Evolutionary conservation across 345 rosid genomes (phyloP).

Genomic region (Populus simonii): DNA sequence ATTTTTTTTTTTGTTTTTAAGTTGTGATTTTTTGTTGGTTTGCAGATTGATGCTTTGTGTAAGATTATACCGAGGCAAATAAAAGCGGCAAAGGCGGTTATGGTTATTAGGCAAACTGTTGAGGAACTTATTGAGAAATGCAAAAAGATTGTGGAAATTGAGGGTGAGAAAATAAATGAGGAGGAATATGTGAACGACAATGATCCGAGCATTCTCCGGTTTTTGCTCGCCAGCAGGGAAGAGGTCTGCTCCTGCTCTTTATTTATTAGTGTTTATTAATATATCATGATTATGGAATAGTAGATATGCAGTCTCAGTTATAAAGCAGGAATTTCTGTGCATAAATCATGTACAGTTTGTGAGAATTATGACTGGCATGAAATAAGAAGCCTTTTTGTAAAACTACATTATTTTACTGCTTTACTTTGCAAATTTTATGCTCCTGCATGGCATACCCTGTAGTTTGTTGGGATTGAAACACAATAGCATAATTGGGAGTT

Average conservation of each 20-base stretch:
- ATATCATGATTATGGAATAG: not conserved
- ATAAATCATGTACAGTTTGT: too few relatives aligned
- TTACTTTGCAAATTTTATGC: not conserved
- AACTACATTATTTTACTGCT: too few relatives aligned
- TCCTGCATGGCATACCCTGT: not conserved
- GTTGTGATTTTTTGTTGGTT: constrained; percentile 5
- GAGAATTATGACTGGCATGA: too few relatives aligned
- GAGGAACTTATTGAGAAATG: constrained; percentile 81
- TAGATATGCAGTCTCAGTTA: too few relatives aligned
- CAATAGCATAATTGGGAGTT: constrained; percentile 54
- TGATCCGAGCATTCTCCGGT: constrained; percentile 90
- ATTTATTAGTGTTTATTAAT: not conserved
- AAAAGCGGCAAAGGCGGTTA: constrained; percentile 86
- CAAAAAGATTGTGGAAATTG: constrained; percentile 84
- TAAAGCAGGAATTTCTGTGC: too few relatives aligned
- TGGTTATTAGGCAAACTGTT: constrained; percentile 62
- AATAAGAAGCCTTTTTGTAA: too few relatives aligned
- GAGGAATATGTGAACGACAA: constrained; percentile 91
- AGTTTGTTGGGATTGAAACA: not conserved
- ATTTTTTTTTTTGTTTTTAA: not conserved
- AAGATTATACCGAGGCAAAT: constrained; percentile 88
- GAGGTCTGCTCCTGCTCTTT: constrained; percentile 44
- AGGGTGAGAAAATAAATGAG: constrained; percentile 75
- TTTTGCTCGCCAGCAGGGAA: constrained; percentile 94
- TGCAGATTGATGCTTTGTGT: constrained; percentile 62